Conservation (phyloP, 2,329 filamentous ascomycete genomes). For the Botrytis elliptica region DNA sequence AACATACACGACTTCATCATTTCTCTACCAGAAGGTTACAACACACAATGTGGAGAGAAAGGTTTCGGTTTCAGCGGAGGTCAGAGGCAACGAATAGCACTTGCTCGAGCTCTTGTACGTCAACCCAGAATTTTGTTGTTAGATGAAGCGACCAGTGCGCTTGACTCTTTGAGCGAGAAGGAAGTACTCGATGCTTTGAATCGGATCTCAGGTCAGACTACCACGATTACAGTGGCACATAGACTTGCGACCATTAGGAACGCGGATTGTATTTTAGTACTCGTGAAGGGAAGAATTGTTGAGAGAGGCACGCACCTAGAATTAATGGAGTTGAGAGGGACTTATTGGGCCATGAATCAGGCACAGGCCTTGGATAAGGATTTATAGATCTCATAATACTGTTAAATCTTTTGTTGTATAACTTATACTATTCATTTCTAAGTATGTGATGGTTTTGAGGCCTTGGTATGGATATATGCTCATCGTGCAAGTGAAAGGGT, state of each 20-base stretch:
- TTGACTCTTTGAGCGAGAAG: conserved; percentile 74
- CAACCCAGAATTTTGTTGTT: conserved; percentile 81
- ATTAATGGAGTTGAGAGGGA: conserved; percentile 61
- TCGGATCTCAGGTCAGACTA: conserved; percentile 45
- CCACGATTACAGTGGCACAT: conserved; percentile 75
- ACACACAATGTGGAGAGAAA: conserved; percentile 81
- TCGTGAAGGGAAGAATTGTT: conserved; percentile 25
- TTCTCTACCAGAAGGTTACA: conserved; percentile 64
- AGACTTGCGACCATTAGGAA: conserved; percentile 70
- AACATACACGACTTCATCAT: conserved; percentile 52
- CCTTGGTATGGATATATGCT: neutral
- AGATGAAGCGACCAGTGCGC: conserved; percentile 75
- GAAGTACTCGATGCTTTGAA: conserved; percentile 71
- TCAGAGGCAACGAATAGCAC: conserved; percentile 87
- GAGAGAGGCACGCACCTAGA: conserved; percentile 26
- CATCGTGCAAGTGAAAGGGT: neutral
- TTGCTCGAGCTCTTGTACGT: conserved; percentile 82
- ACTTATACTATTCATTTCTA: neutral
- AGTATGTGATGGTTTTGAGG: neutral
- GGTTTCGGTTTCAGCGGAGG: conserved; percentile 81
- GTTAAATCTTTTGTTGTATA: neutral
- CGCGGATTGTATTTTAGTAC: conserved; percentile 26
- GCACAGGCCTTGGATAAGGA: conserved; percentile 60
- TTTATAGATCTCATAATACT: neutral
- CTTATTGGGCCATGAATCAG: conserved; percentile 56